A percentile compares a stretch with the other conserved stretches of the same genome.
phyloP scores from a whole-genome alignment of 108 stramenopile genomes.

The Craspedostauros australis region DNA sequence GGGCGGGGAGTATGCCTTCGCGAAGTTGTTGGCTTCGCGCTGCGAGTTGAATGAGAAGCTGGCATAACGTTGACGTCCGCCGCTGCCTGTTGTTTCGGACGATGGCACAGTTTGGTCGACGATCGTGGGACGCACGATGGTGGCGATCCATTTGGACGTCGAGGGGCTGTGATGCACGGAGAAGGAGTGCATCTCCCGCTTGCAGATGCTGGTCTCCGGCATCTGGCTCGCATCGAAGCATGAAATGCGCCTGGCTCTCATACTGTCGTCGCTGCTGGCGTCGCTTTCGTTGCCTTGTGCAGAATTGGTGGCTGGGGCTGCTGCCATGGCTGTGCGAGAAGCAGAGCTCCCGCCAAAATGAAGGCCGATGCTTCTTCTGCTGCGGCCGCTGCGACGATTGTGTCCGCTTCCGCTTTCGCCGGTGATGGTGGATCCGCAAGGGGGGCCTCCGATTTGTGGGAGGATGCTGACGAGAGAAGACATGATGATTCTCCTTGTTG shows the following conservation, averaged over 20 bases:
- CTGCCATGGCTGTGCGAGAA: not conserved
- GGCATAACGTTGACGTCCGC: conserved; percentile 8
- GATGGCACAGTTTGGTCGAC: not conserved
- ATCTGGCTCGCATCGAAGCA: conserved; percentile 17
- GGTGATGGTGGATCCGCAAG: not conserved
- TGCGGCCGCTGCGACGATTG: not conserved
- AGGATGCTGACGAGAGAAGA: no score
- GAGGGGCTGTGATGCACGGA: conserved; percentile 32
- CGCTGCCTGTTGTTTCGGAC: conserved; percentile 5
- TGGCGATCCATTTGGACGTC: conserved; percentile 30
- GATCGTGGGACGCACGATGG: conserved; percentile 8
- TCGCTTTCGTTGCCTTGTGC: no score
- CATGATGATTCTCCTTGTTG: no score
- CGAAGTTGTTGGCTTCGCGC: conserved; percentile 30
- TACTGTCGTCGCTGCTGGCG: not conserved
- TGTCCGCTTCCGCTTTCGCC: not conserved
- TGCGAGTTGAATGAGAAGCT: conserved; percentile 34
- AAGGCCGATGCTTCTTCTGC: not conserved
- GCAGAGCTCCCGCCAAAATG: not conserved
- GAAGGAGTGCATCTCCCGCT: conserved; percentile 20
- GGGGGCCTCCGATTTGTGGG: no score
- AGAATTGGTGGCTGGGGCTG: not conserved
- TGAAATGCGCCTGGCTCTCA: not conserved
- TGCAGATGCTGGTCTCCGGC: conserved; percentile 11
- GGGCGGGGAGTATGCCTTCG: conserved; percentile 44